Conservation (phyloP, 495 filamentous ascomycete species). For the Parachaetomium inaequale region DNA sequence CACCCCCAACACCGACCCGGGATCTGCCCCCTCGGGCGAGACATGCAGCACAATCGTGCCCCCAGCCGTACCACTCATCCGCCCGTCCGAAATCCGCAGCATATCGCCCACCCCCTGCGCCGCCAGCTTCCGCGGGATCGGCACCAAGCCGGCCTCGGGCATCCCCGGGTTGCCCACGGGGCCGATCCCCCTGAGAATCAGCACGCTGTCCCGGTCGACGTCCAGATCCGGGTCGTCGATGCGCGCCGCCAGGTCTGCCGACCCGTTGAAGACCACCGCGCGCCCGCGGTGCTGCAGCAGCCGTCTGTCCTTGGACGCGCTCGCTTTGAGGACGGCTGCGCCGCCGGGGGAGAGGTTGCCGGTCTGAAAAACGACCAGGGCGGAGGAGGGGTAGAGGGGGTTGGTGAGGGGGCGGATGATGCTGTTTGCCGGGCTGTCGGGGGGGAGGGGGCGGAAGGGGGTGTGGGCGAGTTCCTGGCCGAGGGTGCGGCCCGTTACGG, state of each 20-base stretch:
- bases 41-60: constrained; percentile 67
- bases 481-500: constrained; percentile 56
- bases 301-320: constrained; percentile 52
- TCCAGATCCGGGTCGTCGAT: constrained; percentile 55
- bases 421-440: constrained; percentile 12
- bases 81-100: constrained; percentile 61
- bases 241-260: constrained; percentile 53
- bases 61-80: constrained; percentile 67
- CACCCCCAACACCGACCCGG: constrained; percentile 55
- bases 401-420: constrained; percentile 54
- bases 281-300: constrained; percentile 52
- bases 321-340: constrained; percentile 58
- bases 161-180: constrained; percentile 65
- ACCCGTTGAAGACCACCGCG: constrained; percentile 58
- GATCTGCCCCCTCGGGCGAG: constrained; percentile 57
- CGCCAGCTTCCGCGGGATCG: constrained; percentile 61
- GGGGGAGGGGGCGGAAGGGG: constrained; percentile 42
- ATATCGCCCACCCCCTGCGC: constrained; percentile 59
- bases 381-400: constrained; percentile 54
- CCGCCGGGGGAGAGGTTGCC: constrained; percentile 55
- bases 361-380: constrained; percentile 47
- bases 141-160: constrained; percentile 64
- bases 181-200: constrained; percentile 60
- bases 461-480: constrained; percentile 51
- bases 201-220: constrained; percentile 51